phyloP scores from a whole-genome alignment of 495 filamentous ascomycete species.

The Hypoxylon crocopeplum region DNA sequence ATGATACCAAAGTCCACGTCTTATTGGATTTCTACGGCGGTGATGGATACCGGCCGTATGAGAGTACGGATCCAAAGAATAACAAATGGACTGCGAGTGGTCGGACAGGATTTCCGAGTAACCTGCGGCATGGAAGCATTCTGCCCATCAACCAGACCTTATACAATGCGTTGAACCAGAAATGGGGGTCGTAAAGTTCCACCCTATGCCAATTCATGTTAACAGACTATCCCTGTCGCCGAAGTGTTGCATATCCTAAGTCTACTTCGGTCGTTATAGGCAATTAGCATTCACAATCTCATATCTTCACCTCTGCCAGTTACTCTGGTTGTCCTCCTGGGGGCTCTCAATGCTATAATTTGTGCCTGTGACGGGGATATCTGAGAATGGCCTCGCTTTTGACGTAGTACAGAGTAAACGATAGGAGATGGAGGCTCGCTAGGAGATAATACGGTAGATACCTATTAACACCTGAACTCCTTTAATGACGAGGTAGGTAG shows the following conservation, averaged over 20 bases:
- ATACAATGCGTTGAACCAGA: conserved; percentile 47
- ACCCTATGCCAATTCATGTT: not conserved
- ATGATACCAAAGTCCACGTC: conserved; percentile 51
- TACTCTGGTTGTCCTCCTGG: too few species aligned
- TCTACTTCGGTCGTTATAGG: not conserved
- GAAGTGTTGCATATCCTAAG: not conserved
- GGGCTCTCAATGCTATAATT: too few species aligned
- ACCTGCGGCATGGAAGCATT: conserved; percentile 59
- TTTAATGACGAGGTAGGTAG: too few species aligned
- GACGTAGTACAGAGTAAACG: too few species aligned
- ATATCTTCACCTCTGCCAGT: too few species aligned
- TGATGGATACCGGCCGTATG: conserved; percentile 59
- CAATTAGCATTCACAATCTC: too few species aligned
- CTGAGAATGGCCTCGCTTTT: too few species aligned
- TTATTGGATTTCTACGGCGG: conserved; percentile 59
- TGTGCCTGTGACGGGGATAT: too few species aligned
- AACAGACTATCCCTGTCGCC: not conserved
- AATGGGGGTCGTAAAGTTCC: conserved; percentile 44
- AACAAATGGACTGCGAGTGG: conserved; percentile 54
- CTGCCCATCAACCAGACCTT: conserved; percentile 50
- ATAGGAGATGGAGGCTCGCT: too few species aligned
- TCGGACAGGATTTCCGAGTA: conserved; percentile 48
- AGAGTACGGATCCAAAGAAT: conserved; percentile 46
- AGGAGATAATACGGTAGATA: too few species aligned
- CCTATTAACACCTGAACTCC: too few species aligned